Base-by-base conservation (phyloP, 306 rosid species). In the Ochetophila trinervis region DNA sequence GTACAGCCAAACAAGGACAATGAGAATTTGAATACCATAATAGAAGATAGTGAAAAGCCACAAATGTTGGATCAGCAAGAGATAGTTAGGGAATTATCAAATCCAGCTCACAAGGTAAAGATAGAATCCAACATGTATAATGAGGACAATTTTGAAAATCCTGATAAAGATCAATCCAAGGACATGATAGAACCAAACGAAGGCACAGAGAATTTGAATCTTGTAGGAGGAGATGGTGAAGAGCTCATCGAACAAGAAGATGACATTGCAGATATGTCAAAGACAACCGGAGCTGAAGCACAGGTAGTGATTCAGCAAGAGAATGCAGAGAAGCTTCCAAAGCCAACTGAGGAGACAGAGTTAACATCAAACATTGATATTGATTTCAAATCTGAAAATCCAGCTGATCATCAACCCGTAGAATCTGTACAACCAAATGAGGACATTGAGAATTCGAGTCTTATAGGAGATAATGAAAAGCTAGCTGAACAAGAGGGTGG, bases 31-130 rank as follows among this genome's bases (percentile, higher is more conserved):
- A 40, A 40, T 40, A 9, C 12, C 8, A 17, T 49, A 16, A 17
- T 49, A 16, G 53, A 16, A 49, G 18, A 16, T 50, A 19, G 20
- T 50, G 22, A 19, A 50, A 4, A 40, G 45, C 45, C 42, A 53
- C 76, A 64, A 60, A 65, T 57, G 30, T 42, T 61, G 54, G 14
- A 0, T 21, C 57, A 68, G 30, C 71, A 51, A 71, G 72, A 63
- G 37, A 23, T 49, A 35, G 61, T 0, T 23, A 66, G 67, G 47
- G 40, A 57, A 11, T 4, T 21, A 27, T n/a, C 66, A 60, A 30
- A 51, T 34, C 51, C 73, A 30, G 19, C 32, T 37, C 63, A 35
- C 57, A 66, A 45, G 70, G 60, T 69, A 45, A 34, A 45, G 20
- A 27, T 22, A 21, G 62, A 52, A 42, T 60, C 45, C 17, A 15